These are phyloP conservation scores for Sideroxylon spinosum DNA, from an alignment of 179 eudicot genomes.

Conservation along the genomic window DNA sequence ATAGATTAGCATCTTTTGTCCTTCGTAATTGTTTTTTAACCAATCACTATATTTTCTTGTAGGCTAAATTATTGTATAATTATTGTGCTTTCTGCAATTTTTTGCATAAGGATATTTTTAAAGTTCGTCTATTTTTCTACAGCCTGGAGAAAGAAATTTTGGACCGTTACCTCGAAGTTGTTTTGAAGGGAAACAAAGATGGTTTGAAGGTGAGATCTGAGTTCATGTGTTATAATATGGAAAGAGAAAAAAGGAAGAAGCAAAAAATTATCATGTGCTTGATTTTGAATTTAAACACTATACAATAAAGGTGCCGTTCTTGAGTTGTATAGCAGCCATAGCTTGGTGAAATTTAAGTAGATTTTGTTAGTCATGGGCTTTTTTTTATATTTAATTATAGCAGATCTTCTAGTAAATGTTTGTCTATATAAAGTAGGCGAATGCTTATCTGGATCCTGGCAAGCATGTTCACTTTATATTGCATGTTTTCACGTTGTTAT, in stretches of 20 bases:
- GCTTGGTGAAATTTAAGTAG: background rate
- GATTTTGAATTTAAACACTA: background rate
- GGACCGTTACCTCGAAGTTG: constrained; percentile 89
- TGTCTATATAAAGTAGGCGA: background rate
- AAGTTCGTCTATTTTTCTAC: constrained; percentile 25
- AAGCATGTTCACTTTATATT: background rate
- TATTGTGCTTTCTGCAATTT: constrained; percentile 9
- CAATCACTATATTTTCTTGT: background rate
- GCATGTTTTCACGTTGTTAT: background rate
- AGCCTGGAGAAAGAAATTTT: constrained; percentile 93
- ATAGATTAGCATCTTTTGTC: background rate
- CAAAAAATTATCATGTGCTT: background rate
- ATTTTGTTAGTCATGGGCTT: background rate
- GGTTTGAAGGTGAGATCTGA: constrained; percentile 73
- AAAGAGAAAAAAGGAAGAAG: background rate
- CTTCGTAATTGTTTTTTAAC: background rate
- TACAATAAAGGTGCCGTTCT: background rate
- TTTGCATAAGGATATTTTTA: background rate
- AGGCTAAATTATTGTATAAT: background rate
- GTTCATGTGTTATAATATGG: constrained; percentile 11
- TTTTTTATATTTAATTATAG: background rate
- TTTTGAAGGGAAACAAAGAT: constrained; percentile 93
- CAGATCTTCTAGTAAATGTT: background rate
- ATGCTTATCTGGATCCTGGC: background rate
- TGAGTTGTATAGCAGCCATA: constrained; percentile 5